Conservation (phyloP, 805 yeast species). For the Wickerhamomyces rabaulensis region DNA sequence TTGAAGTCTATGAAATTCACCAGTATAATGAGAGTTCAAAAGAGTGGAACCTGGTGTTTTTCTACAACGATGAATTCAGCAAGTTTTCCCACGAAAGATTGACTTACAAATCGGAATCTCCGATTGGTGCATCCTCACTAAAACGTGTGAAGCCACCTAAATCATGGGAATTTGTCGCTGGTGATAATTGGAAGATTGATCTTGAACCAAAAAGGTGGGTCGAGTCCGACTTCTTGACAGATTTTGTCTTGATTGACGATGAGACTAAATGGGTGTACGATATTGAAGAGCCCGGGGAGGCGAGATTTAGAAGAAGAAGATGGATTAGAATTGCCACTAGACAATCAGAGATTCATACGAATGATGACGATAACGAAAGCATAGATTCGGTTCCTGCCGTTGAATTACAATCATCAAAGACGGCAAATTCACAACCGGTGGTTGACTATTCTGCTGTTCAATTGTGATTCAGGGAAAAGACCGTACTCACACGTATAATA, state of each 20-base stretch:
- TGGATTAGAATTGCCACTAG: conserved; percentile 48
- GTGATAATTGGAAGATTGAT: conserved; percentile 60
- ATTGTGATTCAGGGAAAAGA: neutral
- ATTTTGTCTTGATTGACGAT: conserved; percentile 55
- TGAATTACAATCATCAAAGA: neutral
- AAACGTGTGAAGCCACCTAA: conserved; percentile 46
- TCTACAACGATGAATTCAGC: conserved; percentile 36
- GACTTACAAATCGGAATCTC: neutral
- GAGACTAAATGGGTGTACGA: conserved; percentile 90
- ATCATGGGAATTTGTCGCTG: conserved; percentile 47
- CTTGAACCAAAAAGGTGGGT: conserved; percentile 64
- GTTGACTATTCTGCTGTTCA: neutral
- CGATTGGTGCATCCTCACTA: neutral
- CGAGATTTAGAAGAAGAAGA: conserved; percentile 54
- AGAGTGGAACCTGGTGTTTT: conserved; percentile 64
- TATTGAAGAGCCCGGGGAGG: conserved; percentile 22
- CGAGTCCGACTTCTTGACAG: conserved; percentile 38
- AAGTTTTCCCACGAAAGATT: neutral
- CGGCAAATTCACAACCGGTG: neutral
- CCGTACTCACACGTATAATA: neutral
- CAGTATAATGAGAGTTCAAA: conserved; percentile 37
- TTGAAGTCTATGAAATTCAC: conserved; percentile 65
- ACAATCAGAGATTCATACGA: neutral
- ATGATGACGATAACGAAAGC: conserved; percentile 1
- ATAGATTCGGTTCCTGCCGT: neutral